Base-by-base conservation (phyloP, 2,329 filamentous ascomycete species). In the Uncinocarpus reesii region DNA sequence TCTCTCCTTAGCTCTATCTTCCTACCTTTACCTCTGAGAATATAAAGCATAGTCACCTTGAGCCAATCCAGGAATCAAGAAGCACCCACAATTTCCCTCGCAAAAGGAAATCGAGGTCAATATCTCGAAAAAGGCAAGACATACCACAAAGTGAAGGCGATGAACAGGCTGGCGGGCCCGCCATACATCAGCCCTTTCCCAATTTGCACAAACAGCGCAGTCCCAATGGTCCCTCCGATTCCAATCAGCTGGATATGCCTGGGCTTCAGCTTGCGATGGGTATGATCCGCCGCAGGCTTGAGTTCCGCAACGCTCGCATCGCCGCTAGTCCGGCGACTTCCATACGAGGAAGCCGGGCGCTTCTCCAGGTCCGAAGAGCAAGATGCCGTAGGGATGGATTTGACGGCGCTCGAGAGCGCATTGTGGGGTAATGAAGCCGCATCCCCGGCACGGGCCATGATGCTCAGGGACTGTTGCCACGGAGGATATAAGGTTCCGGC, bases 231-330 rank as follows among this genome's bases (percentile, higher is more conserved):
- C 10, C 69, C 69, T 20, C 69, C 69, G 47, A 72, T 71, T 34
- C 68, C 69, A 48, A 72, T 72, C 49, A 72, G 55, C 52, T 71
- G 68, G 34, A 72, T 66, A 57, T 72, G 69, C 51, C 69, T 58
- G 11, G 68, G 63, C 51, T 70, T 71, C 16, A 71, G 57, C 50
- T 63, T 67, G 47, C 69, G 65, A 28, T 65, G 65, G 1, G 67
- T 70, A 42, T 61, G 55, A 37, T 66, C 64, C 24, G 55, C 54
- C 16, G 50, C 50, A 1, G 57, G 53, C 42, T 60, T 57, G 24
- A 57, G 57, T 20, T 24, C 35, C 7, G 28, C 31, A 26, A 24
- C 18, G 35, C 13, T 26, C 13, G 18, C 28, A 11, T 41, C 26
- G 1, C 37, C 31, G 34, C 32, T 46, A 2, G 16, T 5, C 10